Conservation (phyloP, 2,329 filamentous ascomycete genomes). For the Arthrocladium fulminans region DNA sequence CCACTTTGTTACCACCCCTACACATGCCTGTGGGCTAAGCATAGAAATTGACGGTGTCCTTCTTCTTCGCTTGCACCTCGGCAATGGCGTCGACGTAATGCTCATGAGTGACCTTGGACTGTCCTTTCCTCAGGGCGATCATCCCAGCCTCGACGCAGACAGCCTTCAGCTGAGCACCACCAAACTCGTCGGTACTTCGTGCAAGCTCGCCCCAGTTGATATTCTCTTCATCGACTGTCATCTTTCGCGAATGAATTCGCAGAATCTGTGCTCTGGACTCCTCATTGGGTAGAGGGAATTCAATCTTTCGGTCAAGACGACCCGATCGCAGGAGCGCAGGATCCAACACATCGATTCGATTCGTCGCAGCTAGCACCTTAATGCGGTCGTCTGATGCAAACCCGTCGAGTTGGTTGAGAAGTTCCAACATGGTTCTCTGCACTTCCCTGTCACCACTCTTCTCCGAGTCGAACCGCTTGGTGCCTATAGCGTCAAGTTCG, state of each 20-base stretch:
- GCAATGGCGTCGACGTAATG: conserved; percentile 98
- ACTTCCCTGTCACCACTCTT: conserved; percentile 97
- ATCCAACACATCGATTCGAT: conserved; percentile 88
- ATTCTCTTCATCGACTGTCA: conserved; percentile 75
- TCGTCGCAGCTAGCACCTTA: conserved; percentile 91
- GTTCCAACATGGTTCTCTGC: conserved; percentile 95
- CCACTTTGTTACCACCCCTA: neutral
- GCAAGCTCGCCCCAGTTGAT: conserved; percentile 97
- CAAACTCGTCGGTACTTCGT: conserved; percentile 95
- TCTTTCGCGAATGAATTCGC: conserved; percentile 95
- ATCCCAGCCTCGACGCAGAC: conserved; percentile 98
- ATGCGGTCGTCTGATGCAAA: conserved; percentile 95
- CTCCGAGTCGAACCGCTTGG: conserved; percentile 96
- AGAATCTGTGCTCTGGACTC: conserved; percentile 95
- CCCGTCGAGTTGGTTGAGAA: conserved; percentile 95
- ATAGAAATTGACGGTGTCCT: conserved; percentile 52
- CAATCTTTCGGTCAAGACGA: conserved; percentile 91
- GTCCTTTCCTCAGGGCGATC: conserved; percentile 90
- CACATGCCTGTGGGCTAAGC: neutral
- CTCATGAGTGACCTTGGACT: conserved; percentile 95
- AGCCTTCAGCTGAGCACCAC: conserved; percentile 93
- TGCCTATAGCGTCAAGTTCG: conserved; percentile 95
- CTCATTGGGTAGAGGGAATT: conserved; percentile 96
- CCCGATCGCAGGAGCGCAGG: conserved; percentile 84
- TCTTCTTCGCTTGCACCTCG: conserved; percentile 84